Base-by-base conservation (phyloP, 306 rosid species). In the Delonix regia region DNA sequence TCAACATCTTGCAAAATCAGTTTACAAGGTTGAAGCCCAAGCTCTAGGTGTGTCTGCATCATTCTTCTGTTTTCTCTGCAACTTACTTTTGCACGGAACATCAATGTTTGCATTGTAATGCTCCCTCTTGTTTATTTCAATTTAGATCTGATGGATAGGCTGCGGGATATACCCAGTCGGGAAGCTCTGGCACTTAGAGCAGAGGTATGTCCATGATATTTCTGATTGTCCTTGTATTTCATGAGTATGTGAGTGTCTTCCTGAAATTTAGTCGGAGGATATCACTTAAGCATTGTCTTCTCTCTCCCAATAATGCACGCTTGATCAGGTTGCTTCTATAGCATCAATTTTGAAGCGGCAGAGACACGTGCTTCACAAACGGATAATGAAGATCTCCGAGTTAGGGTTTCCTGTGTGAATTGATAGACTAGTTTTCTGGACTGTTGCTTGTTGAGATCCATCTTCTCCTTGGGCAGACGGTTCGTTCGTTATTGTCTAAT, bases 141-240 rank as follows among this genome's bases (percentile, higher is more conserved):
- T 73, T 71, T 78, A 92, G 98, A 88, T 86, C 80, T 94, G 81
- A 86, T 88, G 87, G 97, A 92, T 74, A 87, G 87, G 82, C 90
- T 92, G 75, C 91, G 98, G 57, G 89, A 92, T 79, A 83, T 86
- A 45, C 94, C 97, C 22, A 84, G 89, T 28, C 86, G 97, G 60
- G 97, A 92, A 49, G 80, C 97, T 73, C 77, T 94, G 82, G 84
- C 89, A 75, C 97, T 94, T 78, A 85, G 98, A 78, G 92, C 95
- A 60, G 97, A 94, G 93, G 98, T 79, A 80, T 87, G 96, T 44
- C 76, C 38, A 52, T 27, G 62, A 57, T 56, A 12, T 68, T 14
- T 28, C 15, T 69, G 27, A 12, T 53, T 19, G 21, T 62, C 12
- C 41, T 38, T 33, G 8, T 80, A 13, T 56, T 2, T 45, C 45